Evolutionary conservation across 768 basidiomycete genomes (phyloP).

Genomic region (Boletus huronensis): DNA sequence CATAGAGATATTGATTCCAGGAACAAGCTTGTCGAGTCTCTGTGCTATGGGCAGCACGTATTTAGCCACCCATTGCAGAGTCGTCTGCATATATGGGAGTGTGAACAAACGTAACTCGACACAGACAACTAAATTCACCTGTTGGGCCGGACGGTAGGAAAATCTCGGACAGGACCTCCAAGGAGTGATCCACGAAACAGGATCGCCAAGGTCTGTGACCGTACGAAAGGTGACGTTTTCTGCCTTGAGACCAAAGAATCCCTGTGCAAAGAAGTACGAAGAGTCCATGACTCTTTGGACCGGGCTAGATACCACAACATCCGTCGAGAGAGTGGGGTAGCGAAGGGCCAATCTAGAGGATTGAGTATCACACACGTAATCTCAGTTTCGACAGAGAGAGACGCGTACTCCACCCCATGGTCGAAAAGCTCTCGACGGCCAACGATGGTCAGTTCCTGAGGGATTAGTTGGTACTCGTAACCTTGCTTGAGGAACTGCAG

Average conservation of each 20-base stretch:
- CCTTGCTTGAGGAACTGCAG: slow-evolving; percentile 38
- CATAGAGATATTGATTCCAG: slow-evolving; percentile 32
- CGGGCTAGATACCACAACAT: slow-evolving; percentile 13
- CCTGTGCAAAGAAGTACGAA: slow-evolving; percentile 39
- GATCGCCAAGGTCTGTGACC: slow-evolving; percentile 33
- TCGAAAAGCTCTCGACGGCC: slow-evolving; percentile 39
- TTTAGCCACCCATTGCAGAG: slow-evolving; percentile 30
- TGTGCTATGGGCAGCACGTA: slow-evolving; percentile 36
- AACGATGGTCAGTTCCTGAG: slow-evolving; percentile 35
- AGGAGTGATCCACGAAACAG: slow-evolving; percentile 42
- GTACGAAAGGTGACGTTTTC: slow-evolving; percentile 29
- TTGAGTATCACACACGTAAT: background rate
- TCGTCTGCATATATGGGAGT: slow-evolving; percentile 7
- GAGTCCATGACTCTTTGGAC: slow-evolving; percentile 36
- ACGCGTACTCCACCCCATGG: slow-evolving; percentile 36
- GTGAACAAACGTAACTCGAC: background rate
- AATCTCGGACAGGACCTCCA: slow-evolving; percentile 37
- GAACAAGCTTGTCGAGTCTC: slow-evolving; percentile 34
- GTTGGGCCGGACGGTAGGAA: background rate
- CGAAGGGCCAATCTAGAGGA: slow-evolving; percentile 19
- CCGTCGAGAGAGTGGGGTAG: slow-evolving; percentile 21
- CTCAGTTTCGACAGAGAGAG: background rate
- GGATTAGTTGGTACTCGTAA: slow-evolving; percentile 33
- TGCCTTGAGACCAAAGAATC: slow-evolving; percentile 35
- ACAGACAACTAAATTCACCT: slow-evolving; percentile 1